These are phyloP conservation scores for Volvox africanus DNA, from an alignment of 139 green algal genomes.

Conservation along the genomic window DNA sequence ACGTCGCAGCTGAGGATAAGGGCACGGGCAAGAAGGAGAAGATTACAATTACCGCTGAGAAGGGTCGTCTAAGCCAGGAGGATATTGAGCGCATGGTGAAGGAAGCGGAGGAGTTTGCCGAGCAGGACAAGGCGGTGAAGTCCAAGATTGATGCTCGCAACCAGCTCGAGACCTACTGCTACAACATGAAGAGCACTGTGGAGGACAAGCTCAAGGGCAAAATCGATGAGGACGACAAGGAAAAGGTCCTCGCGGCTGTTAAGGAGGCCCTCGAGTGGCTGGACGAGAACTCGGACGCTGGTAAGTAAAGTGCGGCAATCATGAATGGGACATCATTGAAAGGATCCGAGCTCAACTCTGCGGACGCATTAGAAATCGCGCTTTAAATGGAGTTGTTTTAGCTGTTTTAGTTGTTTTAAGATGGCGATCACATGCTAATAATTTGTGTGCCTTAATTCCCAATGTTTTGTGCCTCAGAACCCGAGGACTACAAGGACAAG, in stretches of 20 bases:
- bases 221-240: slow-evolving; percentile 86
- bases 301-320: slow-evolving; percentile 16
- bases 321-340: too few species aligned
- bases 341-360: too few species aligned
- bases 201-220: slow-evolving; percentile 83
- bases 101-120: slow-evolving; percentile 92
- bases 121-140: slow-evolving; percentile 80
- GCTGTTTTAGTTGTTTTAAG: too few species aligned
- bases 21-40: slow-evolving; percentile 85
- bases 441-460: too few species aligned
- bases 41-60: slow-evolving; percentile 87
- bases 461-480: slow-evolving; percentile 60
- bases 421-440: too few species aligned
- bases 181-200: slow-evolving; percentile 75
- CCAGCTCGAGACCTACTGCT: slow-evolving; percentile 75
- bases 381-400: too few species aligned
- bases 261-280: slow-evolving; percentile 92
- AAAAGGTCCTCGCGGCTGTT: slow-evolving; percentile 82
- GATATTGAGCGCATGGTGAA: slow-evolving; percentile 95
- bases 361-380: too few species aligned
- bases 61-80: slow-evolving; percentile 77
- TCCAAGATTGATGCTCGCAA: slow-evolving; percentile 69
- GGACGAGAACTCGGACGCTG: slow-evolving; percentile 80
- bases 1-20: slow-evolving; percentile 90
- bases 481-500: slow-evolving; percentile 97